Evolutionary conservation across 2,329 filamentous ascomycete species (phyloP).

Genomic region (Cercospora sp.): DNA sequence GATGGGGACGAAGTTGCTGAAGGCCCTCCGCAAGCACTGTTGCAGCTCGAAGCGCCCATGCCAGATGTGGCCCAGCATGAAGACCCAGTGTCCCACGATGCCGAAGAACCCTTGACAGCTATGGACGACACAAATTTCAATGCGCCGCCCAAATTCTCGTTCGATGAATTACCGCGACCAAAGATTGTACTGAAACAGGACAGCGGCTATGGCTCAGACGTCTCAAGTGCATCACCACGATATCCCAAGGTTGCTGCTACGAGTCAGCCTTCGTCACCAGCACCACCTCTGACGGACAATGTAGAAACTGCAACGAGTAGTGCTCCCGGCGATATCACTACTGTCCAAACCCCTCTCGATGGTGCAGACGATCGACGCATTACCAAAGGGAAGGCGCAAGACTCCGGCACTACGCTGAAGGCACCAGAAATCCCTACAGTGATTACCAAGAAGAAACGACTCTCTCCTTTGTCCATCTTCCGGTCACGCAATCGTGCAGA

Average conservation of each 20-base stretch:
- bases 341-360: not conserved
- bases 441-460: slow-evolving; percentile 6
- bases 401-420: not conserved
- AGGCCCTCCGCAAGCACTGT: slow-evolving; percentile 32
- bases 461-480: slow-evolving; percentile 20
- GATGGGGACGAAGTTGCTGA: slow-evolving; percentile 12
- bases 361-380: not conserved
- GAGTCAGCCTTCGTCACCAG: not conserved
- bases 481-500: slow-evolving; percentile 11
- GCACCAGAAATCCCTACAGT: not conserved
- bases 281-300: not conserved
- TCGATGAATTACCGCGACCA: slow-evolving; percentile 7
- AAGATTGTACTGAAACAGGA: slow-evolving; percentile 31
- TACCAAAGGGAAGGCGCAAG: not conserved
- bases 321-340: not conserved
- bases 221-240: slow-evolving; percentile 17
- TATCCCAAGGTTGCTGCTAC: not conserved
- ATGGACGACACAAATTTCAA: slow-evolving; percentile 9
- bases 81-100: not conserved
- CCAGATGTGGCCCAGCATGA: slow-evolving; percentile 1
- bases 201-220: slow-evolving; percentile 41
- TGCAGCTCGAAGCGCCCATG: slow-evolving; percentile 28
- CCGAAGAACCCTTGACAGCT: not conserved
- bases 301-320: not conserved
- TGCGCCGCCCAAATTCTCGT: not conserved